Evolutionary conservation across 768 basidiomycete species (phyloP).

Genomic region (Boletellus emodensis): DNA sequence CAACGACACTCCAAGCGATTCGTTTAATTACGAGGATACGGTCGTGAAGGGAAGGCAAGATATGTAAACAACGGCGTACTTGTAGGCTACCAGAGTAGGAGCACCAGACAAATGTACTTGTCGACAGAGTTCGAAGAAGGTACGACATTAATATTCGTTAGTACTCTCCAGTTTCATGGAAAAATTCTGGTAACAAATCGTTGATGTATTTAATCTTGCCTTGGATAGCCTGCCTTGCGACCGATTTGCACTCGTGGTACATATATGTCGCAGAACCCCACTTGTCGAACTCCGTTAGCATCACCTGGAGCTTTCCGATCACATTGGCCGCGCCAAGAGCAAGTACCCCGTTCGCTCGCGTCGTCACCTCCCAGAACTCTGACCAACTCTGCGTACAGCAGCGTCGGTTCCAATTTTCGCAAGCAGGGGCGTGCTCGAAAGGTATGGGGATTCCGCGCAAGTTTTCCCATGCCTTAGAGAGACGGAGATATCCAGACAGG

Average conservation of each 20-base stretch:
- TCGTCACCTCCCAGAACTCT: conserved; percentile 79
- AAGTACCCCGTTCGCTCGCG: conserved; percentile 56
- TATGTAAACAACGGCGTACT: conserved; percentile 7
- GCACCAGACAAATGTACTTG: background rate
- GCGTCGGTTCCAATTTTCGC: conserved; percentile 69
- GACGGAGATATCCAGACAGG: conserved; percentile 65
- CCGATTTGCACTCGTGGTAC: conserved; percentile 68
- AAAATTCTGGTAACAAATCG: conserved; percentile 61
- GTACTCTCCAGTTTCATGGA: conserved; percentile 38
- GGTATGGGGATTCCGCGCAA: conserved; percentile 51
- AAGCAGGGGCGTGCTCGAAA: conserved; percentile 64
- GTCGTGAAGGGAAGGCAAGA: conserved; percentile 25
- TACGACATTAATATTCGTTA: conserved; percentile 3
- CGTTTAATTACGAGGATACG: conserved; percentile 24
- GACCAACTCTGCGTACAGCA: conserved; percentile 70
- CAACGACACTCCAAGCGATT: conserved; percentile 9
- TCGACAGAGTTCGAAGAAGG: background rate
- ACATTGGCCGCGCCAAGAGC: conserved; percentile 61
- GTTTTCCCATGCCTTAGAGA: conserved; percentile 63
- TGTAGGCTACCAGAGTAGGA: background rate
- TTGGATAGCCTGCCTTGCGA: conserved; percentile 52
- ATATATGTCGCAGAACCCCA: conserved; percentile 75
- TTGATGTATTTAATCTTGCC: conserved; percentile 55
- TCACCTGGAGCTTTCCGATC: conserved; percentile 55
- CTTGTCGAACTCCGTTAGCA: conserved; percentile 65